Base-by-base conservation (phyloP, 805 yeast species). In the Blastobotrys peoriensis region DNA sequence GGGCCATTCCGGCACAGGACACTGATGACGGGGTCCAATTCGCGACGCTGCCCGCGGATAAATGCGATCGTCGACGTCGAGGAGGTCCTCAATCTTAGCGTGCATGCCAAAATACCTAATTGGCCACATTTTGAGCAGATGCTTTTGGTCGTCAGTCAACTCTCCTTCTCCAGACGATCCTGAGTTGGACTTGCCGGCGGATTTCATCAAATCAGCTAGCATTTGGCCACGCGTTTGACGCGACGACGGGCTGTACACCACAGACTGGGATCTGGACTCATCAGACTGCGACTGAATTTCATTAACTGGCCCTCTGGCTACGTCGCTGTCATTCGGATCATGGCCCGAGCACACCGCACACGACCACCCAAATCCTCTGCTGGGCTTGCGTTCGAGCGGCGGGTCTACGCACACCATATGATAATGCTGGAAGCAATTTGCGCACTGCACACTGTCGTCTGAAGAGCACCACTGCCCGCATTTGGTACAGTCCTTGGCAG, bases 321-420 rank as follows among this genome's bases (percentile, higher is more conserved):
- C n/a, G n/a, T n/a, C n/a, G n/a, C n/a, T n/a, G n/a, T n/a, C n/a
- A n/a, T n/a, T n/a, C n/a, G n/a, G n/a, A n/a, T n/a, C n/a, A 40
- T 54, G 51, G 33, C 52, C 46, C 23, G 81, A 71, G 65, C 97
- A 88, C 3, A 68, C 60, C 22, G 86, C 89, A 68, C 97, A 88
- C 20, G 86, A 75, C 96, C 96, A 89, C 5, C 87, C 85, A 59
- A 86, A 84, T 1, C 95, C 96, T 46, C 94, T 67, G 36, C 85
- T 80, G 1, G 96, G 96, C 56, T 85, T 85, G 50, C 76, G 76
- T 42, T 75, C 60, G 33, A 87, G 63, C 1, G 96, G 96, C 1
- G 96, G 96, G 48, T 83, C 86, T 39, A 88, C 73, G 57, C 98
- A 89, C 30, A 78, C 69, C 77, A 88, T 76, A 65, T 89, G 98